Conservation (phyloP, 768 basidiomycete genomes). For the Amanita rimosa region DNA sequence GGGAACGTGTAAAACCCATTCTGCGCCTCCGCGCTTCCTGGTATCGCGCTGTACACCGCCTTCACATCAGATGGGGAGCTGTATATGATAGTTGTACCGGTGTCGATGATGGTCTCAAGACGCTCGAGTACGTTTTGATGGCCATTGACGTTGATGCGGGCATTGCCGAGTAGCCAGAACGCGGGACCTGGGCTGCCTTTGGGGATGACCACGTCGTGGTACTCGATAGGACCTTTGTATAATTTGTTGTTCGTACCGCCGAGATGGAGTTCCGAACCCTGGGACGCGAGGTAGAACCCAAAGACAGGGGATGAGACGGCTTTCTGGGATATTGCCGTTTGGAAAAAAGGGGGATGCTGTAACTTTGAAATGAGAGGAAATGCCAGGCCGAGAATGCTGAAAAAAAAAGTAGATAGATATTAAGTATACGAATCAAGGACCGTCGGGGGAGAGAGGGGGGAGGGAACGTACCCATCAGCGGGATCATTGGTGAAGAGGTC, state of each 20-base stretch:
- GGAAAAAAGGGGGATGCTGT: neutral
- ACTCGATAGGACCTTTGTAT: neutral
- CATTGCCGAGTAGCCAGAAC: conserved; percentile 1
- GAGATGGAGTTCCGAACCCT: neutral
- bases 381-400: neutral
- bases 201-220: neutral
- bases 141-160: neutral
- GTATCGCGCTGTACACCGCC: neutral
- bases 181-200: neutral
- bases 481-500: neutral
- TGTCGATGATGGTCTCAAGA: conserved; percentile 1
- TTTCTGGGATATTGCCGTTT: neutral
- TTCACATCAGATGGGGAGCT: neutral
- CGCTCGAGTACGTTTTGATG: neutral
- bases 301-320: neutral
- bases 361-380: neutral
- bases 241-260: neutral
- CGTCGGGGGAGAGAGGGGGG: neutral
- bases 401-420: too few species aligned
- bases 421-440: too few species aligned
- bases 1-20: conserved; percentile 2
- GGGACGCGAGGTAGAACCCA: neutral
- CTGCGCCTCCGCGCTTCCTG: neutral
- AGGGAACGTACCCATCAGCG: neutral
- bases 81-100: neutral